These are phyloP conservation scores for Tephrocybe sp. DNA, from an alignment of 768 basidiomycete genomes.

Conservation along the genomic window DNA sequence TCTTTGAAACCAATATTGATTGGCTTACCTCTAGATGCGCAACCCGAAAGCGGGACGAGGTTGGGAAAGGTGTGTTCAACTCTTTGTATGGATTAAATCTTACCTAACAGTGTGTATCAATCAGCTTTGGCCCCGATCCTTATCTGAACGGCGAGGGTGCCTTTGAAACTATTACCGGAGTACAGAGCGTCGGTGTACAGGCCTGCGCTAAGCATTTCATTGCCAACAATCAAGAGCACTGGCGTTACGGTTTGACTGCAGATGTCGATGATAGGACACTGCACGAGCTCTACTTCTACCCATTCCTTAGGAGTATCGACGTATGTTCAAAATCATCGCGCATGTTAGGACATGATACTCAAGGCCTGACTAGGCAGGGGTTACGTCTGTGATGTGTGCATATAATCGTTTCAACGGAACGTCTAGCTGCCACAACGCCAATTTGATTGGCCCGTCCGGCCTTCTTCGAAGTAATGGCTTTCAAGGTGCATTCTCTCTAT, in stretches of 20 bases:
- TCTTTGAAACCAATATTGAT: background rate
- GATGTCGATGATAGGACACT: constrained; percentile 57
- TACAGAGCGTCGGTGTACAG: constrained; percentile 59
- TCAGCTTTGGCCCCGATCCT: constrained; percentile 56
- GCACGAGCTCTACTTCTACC: constrained; percentile 51
- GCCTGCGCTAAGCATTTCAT: constrained; percentile 56
- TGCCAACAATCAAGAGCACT: constrained; percentile 51
- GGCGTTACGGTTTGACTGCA: constrained; percentile 43
- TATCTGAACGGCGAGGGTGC: constrained; percentile 62
- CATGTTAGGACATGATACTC: background rate
- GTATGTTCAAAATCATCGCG: constrained; percentile 19
- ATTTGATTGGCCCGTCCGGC: constrained; percentile 40
- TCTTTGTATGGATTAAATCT: background rate
- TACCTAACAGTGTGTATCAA: background rate
- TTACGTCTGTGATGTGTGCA: constrained; percentile 49
- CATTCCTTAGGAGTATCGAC: constrained; percentile 48
- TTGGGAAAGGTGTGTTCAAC: constrained; percentile 39
- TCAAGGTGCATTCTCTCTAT: constrained; percentile 28
- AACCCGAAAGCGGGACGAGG: constrained; percentile 49
- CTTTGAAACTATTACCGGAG: constrained; percentile 55
- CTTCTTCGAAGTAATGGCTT: constrained; percentile 39
- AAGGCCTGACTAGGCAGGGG: constrained; percentile 36
- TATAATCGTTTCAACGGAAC: constrained; percentile 58
- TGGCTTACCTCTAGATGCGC: constrained; percentile 34
- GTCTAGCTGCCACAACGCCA: constrained; percentile 61